phyloP scores from a whole-genome alignment of 164 flowering plant species.

The Taxillus chinensis region DNA sequence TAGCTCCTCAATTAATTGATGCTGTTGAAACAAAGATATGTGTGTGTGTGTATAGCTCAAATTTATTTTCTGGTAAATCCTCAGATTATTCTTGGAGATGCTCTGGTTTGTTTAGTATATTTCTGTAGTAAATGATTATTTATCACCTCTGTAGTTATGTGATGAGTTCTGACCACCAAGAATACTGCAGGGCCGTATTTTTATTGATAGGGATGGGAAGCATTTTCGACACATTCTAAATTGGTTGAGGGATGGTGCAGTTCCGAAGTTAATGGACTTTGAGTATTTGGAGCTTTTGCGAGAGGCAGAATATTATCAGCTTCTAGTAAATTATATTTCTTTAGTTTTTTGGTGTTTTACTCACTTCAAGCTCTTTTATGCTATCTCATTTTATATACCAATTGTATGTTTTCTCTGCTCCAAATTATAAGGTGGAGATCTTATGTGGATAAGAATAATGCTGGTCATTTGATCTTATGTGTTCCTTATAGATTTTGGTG shows the following conservation, averaged over 20 bases:
- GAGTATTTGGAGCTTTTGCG: conserved; percentile 62
- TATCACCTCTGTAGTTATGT: too few species aligned
- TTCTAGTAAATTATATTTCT: conserved; percentile 42
- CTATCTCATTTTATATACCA: too few species aligned
- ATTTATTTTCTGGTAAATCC: too few species aligned
- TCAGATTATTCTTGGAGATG: too few species aligned
- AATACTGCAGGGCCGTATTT: conserved; percentile 66
- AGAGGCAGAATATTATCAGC: conserved; percentile 90
- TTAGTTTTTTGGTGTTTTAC: not conserved
- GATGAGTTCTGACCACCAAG: too few species aligned
- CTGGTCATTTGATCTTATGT: too few species aligned
- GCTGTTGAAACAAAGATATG: too few species aligned
- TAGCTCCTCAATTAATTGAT: too few species aligned
- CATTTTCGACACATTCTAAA: conserved; percentile 87
- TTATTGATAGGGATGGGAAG: conserved; percentile 91
- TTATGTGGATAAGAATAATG: not conserved
- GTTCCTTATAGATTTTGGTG: too few species aligned
- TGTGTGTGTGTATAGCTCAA: too few species aligned
- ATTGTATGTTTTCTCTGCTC: not conserved
- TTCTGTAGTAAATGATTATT: too few species aligned
- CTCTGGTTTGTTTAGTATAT: too few species aligned
- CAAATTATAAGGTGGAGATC: not conserved
- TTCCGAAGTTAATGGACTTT: conserved; percentile 53
- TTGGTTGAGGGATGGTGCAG: conserved; percentile 91
- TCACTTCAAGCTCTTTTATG: not conserved